Evolutionary conservation across 345 rosid genomes (phyloP), one percentile per base, ranked within the genome.

Genomic region (Aethionema arabicum): DNA sequence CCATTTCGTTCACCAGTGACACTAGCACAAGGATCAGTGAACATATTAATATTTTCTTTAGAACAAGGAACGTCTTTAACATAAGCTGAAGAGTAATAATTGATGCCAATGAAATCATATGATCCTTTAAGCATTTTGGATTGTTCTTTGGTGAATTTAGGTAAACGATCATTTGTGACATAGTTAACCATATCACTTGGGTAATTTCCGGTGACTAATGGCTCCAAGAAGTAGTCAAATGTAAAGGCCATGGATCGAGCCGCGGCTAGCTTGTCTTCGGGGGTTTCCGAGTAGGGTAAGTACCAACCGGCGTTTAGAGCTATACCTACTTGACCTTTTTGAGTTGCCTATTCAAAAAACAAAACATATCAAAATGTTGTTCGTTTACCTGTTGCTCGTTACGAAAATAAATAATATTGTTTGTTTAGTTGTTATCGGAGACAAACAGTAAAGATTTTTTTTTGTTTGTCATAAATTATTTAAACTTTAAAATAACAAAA

Each of bases 51-150:
- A 9, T 71, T 38, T 31, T 14, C 9, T 2, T 46, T 57, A 39
- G 67, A 46, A 13, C 74, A 62, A 8, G 75, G 66, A 2, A 36
- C 14, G 32, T 72, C 58, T 7, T 75, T 64, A 11, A 76, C 83
- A 42, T 81, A 84, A 52, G 32, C 2, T 11, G 81, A 59, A 3
- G 83, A 76, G 52, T 84, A 82, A 60, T 84, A 84, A 59, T 84
- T 84, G 65, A 84, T 54, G 29, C 84, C 86, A 29, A 84, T 59
- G 64, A 81, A 84, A 74, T 82, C 86, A 48, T 72, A 50, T 1
- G 86, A 84, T 2, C 80, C 86, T 32, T 74, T 80, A 4, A 84
- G 45, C 78, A 82, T 72, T 56, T 74, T 42, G 1, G 90, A 82
- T 71, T 84, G 77, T 59, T 74, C 39, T 16, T 50, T 37, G 6